phyloP scores from a whole-genome alignment of 2,329 filamentous ascomycete genomes.

The Lasiodiplodia gonubiensis region DNA sequence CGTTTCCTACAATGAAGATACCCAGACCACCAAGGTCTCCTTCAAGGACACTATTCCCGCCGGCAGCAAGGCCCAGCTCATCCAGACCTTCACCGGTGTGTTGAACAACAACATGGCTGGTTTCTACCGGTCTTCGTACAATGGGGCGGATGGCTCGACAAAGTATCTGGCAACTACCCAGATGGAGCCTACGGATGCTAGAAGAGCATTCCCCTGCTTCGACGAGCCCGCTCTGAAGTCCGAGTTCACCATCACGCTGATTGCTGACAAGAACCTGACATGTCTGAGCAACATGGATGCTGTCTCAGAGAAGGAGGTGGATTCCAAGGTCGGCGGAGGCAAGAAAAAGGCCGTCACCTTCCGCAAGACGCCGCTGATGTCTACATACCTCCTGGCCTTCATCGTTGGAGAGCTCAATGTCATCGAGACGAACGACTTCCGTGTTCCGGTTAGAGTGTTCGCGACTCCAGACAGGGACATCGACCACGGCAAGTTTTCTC shows the following conservation, averaged over 20 bases:
- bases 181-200: constrained; percentile 95
- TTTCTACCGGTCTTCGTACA: constrained; percentile 96
- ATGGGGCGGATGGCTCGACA: constrained; percentile 76
- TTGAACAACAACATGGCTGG: constrained; percentile 96
- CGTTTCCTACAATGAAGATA: constrained; percentile 76
- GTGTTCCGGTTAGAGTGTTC: constrained; percentile 91
- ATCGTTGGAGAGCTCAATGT: constrained; percentile 93
- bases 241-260: constrained; percentile 87
- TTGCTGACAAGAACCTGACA: constrained; percentile 88
- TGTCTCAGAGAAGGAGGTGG: constrained; percentile 75
- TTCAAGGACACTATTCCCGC: constrained; percentile 76
- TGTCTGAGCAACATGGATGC: constrained; percentile 98
- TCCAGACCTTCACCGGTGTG: constrained; percentile 76
- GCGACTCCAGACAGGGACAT: constrained; percentile 89
- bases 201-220: constrained; percentile 94
- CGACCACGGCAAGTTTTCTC: constrained; percentile 87
- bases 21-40: constrained; percentile 80
- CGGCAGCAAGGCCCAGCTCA: constrained; percentile 77
- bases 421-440: constrained; percentile 89
- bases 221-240: constrained; percentile 98
- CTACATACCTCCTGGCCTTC: constrained; percentile 92
- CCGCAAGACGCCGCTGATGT: constrained; percentile 92
- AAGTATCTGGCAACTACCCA: constrained; percentile 89
- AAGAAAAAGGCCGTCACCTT: constrained; percentile 88
- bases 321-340: constrained; percentile 65